These are phyloP conservation scores for Bruguiera parviflora DNA, from an alignment of 345 rosid species.

Conservation along the genomic window DNA sequence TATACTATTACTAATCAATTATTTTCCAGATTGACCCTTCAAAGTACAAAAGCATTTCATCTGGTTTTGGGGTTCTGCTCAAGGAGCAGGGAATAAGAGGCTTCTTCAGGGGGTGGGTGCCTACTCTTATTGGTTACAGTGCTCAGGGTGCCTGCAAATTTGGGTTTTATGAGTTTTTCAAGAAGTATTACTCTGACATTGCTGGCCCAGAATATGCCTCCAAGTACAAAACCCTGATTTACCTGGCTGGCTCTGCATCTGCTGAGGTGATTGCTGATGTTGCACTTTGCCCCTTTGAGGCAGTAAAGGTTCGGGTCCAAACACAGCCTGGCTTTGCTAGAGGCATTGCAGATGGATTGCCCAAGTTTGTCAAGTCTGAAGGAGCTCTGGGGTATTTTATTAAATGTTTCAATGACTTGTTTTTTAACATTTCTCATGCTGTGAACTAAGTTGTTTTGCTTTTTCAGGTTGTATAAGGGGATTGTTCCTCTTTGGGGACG, in stretches of 20 bases:
- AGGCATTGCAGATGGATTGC: conserved; percentile 90
- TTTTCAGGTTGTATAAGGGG: conserved; percentile 88
- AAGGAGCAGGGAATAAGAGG: conserved; percentile 91
- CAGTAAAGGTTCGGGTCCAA: conserved; percentile 97
- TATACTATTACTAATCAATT: conserved; percentile 11
- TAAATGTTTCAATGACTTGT: not conserved
- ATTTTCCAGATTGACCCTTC: conserved; percentile 76
- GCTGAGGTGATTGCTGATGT: conserved; percentile 93
- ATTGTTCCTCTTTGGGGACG: conserved; percentile 98
- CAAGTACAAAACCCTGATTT: conserved; percentile 92
- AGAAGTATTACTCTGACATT: conserved; percentile 85
- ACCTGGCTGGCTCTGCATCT: conserved; percentile 98
- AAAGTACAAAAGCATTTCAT: conserved; percentile 87
- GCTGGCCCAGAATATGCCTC: conserved; percentile 85
- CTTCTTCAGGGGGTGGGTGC: conserved; percentile 99
- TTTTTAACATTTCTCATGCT: not conserved
- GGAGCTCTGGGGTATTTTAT: conserved; percentile 74
- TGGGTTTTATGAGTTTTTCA: conserved; percentile 96
- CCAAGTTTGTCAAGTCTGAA: conserved; percentile 88
- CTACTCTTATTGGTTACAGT: conserved; percentile 94
- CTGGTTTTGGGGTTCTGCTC: conserved; percentile 82
- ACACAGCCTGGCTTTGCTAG: conserved; percentile 99
- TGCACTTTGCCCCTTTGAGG: conserved; percentile 98
- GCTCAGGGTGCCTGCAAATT: conserved; percentile 99
- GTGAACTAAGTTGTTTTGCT: conserved; percentile 7